Percentiles rank a stretch among this genome's conserved stretches.
Conservation (phyloP, 2,329 filamentous ascomycete genomes). For the Trichoderma sp. region DNA sequence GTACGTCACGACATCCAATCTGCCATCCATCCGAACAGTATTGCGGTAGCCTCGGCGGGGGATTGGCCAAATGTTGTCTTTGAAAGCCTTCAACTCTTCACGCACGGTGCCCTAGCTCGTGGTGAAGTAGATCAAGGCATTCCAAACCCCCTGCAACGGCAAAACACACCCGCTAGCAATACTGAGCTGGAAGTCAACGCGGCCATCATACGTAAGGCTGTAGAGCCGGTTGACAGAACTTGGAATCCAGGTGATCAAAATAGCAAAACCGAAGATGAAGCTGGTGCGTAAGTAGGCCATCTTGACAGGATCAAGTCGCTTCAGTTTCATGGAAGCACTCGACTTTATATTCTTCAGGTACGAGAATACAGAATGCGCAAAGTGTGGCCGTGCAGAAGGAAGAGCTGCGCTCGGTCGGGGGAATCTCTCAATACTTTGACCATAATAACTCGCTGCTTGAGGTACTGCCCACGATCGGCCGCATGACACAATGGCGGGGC, state of each 20-base stretch:
- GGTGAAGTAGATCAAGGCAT: conserved; percentile 70
- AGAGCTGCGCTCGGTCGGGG: conserved; percentile 30
- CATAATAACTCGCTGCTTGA: conserved; percentile 21
- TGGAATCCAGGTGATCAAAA: conserved; percentile 60
- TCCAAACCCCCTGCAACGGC: conserved; percentile 78
- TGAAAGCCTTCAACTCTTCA: conserved; percentile 27
- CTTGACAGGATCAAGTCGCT: conserved; percentile 51
- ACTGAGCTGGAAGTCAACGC: conserved; percentile 61
- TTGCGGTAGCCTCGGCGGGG: conserved; percentile 14
- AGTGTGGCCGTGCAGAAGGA: conserved; percentile 25
- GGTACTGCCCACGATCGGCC: conserved; percentile 27
- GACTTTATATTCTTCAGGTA: conserved; percentile 28
- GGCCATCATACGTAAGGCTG: conserved; percentile 51
- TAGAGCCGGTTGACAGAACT: conserved; percentile 73
- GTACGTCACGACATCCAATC: conserved; percentile 24
- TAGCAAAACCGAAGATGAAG: conserved; percentile 58
- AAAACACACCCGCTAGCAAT: conserved; percentile 68
- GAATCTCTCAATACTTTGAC: not conserved
- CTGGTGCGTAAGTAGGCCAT: conserved; percentile 59
- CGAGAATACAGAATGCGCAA: conserved; percentile 22
- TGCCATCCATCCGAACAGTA: conserved; percentile 29
- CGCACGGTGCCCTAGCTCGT: conserved; percentile 51
- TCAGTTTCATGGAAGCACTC: conserved; percentile 33
- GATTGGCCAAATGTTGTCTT: conserved; percentile 20
- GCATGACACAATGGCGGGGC: not conserved